Conservation (phyloP, 345 rosid genomes). For the Leavenworthia alabamica region DNA sequence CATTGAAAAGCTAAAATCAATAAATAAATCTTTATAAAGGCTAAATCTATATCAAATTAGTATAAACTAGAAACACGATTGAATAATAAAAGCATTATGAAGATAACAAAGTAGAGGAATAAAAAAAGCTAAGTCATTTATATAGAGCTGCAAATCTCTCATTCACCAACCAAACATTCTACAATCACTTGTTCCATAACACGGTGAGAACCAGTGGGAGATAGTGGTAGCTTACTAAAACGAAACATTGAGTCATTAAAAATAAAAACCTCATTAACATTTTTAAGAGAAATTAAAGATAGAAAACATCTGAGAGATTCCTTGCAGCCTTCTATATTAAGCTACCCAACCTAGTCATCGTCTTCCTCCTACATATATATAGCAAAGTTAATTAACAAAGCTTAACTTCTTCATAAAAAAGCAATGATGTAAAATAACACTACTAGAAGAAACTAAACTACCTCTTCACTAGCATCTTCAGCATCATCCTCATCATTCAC, state of each 20-base stretch:
- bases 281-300: background rate
- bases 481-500: constrained; percentile 85
- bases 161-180: constrained; percentile 18
- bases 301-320: background rate
- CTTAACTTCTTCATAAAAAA: background rate
- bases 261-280: constrained; percentile 13
- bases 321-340: constrained; percentile 30
- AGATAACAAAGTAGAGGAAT: background rate
- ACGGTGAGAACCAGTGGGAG: constrained; percentile 20
- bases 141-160: constrained; percentile 35
- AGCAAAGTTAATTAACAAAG: background rate
- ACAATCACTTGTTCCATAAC: constrained; percentile 12
- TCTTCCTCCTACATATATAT: constrained; percentile 55
- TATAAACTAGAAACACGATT: background rate
- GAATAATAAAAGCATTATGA: background rate
- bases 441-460: background rate
- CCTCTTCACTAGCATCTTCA: constrained; percentile 78
- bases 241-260: constrained; percentile 1
- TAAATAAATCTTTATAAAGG: background rate
- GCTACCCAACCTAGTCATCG: constrained; percentile 49
- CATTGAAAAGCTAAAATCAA: background rate
- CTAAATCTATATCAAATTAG: background rate
- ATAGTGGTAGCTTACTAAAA: constrained; percentile 13
- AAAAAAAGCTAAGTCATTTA: background rate
- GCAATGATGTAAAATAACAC: background rate